Conservation (phyloP, 768 basidiomycete genomes). For the Termitomyces eurrhizus region DNA sequence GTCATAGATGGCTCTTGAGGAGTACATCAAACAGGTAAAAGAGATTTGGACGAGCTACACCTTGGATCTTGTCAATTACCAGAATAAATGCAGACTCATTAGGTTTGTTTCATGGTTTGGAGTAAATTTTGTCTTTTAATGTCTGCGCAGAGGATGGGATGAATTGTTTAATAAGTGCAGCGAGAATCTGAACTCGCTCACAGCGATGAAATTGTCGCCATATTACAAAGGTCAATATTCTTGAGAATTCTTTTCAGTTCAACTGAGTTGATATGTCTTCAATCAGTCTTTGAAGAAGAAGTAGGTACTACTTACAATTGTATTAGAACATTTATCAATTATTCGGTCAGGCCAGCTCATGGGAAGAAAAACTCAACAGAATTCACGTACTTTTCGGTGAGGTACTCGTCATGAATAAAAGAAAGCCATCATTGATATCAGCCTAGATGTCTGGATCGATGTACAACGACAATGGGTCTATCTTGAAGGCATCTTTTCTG, state of each 20-base stretch:
- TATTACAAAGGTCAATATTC: conserved; percentile 83
- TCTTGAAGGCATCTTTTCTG: conserved; percentile 98
- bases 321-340: conserved; percentile 9
- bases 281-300: conserved; percentile 84
- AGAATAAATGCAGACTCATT: conserved; percentile 97
- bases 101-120: conserved; percentile 39
- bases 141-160: conserved; percentile 78
- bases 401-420: conserved; percentile 12
- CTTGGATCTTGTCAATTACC: conserved; percentile 94
- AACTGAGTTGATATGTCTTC: conserved; percentile 1
- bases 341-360: conserved; percentile 63
- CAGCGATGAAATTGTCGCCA: conserved; percentile 96
- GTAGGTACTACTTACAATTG: conserved; percentile 26
- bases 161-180: conserved; percentile 96
- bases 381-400: conserved; percentile 94
- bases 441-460: conserved; percentile 94
- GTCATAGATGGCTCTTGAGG: conserved; percentile 86
- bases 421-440: conserved; percentile 6
- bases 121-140: not conserved
- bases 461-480: conserved; percentile 99
- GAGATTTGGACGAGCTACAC: conserved; percentile 97
- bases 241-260: not conserved
- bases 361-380: conserved; percentile 96
- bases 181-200: conserved; percentile 93
- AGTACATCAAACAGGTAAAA: conserved; percentile 94